Evolutionary conservation across 2,329 filamentous ascomycete genomes (phyloP), one percentile per base, ranked within the genome.

Genomic region (Pestalotiopsis sp.): DNA sequence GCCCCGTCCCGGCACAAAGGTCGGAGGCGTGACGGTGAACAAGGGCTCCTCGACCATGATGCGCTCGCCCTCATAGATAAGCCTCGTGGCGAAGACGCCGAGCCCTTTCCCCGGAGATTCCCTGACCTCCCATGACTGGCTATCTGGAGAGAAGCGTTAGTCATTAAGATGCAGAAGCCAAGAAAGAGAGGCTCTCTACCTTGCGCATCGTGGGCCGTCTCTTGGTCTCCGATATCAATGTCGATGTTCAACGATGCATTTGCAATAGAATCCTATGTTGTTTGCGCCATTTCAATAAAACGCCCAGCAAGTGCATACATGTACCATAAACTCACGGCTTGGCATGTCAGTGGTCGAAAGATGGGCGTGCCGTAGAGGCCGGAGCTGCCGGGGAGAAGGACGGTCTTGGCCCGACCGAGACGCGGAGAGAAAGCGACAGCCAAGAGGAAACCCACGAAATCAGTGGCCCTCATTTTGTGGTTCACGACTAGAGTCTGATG

Each of bases 41-140:
- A 83, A 76, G 0, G 81, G 77, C 0, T 70, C 39, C 60, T 83
- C 81, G 25, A 74, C 75, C 17, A 83, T 74, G 66, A 84, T 80
- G 13, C 79, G 78, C 1, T 79, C 80, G 4, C 82, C 81, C 17
- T 73, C 74, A 31, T 72, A 59, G 65, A 84, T 78, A 17, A 67
- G 5, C 20, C 70, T 69, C 6, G 73, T 68, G 2, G 81, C 81
- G 67, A 83, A 76, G 67, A 80, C 78, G 39, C 81, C 82, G 39
- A 80, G 78, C 12, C 82, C 82, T 72, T 82, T 83, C n/a, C 75
- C 74, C 0, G 78, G 72, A 4, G 79, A 73, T 4, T 71, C 70
- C 27, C 72, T 74, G 64, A 81, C 69, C 25, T 77, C 75, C 25
- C 67, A 68, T 39, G 61, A 49, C 31, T 41, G 59, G 6, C 20